A percentile compares a stretch with the other conserved stretches of the same genome.
These are phyloP conservation scores for Salmacisia buchloeana DNA, from an alignment of 1,284 basidiomycete species.

Conservation along the genomic window DNA sequence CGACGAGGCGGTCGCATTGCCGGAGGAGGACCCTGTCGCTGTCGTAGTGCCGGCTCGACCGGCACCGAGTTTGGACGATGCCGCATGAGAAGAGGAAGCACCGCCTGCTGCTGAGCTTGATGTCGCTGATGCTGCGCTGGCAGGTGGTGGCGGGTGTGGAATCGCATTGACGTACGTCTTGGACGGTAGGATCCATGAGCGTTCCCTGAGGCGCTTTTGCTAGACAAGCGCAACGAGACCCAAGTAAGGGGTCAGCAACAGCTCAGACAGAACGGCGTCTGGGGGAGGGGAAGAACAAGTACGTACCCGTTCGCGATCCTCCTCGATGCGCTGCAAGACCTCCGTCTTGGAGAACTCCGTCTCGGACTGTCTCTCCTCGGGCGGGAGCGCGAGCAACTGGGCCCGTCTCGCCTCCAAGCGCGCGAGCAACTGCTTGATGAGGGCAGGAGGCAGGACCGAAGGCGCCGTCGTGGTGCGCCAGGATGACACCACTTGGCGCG, in stretches of 20 bases:
- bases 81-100: neutral
- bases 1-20: neutral
- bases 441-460: slow-evolving; percentile 9
- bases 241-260: neutral
- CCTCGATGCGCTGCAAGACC: slow-evolving; percentile 81
- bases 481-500: slow-evolving; percentile 15
- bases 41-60: neutral
- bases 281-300: neutral
- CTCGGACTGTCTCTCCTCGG: slow-evolving; percentile 16
- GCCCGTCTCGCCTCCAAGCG: slow-evolving; percentile 15
- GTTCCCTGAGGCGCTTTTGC: slow-evolving; percentile 78
- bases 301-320: slow-evolving; percentile 73
- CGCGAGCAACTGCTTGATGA: slow-evolving; percentile 13
- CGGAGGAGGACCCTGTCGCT: neutral
- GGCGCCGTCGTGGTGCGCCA: slow-evolving; percentile 21
- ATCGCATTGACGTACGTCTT: slow-evolving; percentile 47
- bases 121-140: neutral
- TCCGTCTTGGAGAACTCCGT: slow-evolving; percentile 61
- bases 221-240: slow-evolving; percentile 28
- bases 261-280: neutral
- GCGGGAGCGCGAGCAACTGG: slow-evolving; percentile 17
- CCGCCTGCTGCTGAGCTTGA: neutral
- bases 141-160: slow-evolving; percentile 17
- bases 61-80: neutral
- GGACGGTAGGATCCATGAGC: slow-evolving; percentile 82